Base-by-base conservation (phyloP, 2,329 filamentous ascomycete species). In the Fusarium illudens region DNA sequence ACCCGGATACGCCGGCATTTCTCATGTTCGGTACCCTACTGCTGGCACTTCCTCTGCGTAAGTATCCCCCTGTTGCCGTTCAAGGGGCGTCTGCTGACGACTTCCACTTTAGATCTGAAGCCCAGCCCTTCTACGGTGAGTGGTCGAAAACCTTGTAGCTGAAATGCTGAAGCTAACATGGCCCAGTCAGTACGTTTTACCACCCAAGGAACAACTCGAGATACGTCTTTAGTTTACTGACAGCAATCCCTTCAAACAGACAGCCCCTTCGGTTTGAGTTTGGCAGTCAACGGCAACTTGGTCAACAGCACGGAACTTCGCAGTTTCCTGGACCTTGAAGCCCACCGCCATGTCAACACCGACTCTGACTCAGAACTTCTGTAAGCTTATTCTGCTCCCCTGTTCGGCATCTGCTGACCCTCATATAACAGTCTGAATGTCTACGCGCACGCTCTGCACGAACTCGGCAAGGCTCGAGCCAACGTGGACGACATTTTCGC, bases 1-100 rank as follows among this genome's bases (percentile, higher is more conserved):
- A 1, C 53, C 53, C 29, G 53, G 53, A 46, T 48, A 56, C 15
- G 37, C 29, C 25, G 53, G 53, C n/a, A 58, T 97, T 61, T 91
- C 88, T 34, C 94, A 97, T 79, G 80, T 97, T 70, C 86, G 94
- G 77, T 97, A 97, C 79, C 94, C 94, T 8, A 97, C 94, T 6
- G 92, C 92, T 11, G 94, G 94, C 58, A 95, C 90, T 77, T 92
- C 90, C 71, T 83, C 81, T 53, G 80, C 77, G 73, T 76, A 74
- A 19, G 72, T 72, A 20, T 19, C 20, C 17, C n/a, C 22, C 19
- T 39, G 13, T 51, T 17, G 32, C 30, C 20, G 49, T 30, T 27
- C 19, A 17, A 15, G 4, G 44, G 27, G 32, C 36, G 15, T 37
- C 20, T 34, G 50, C 44, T 46, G 30, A 49, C 20, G 19, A 25